Base-by-base conservation (phyloP, 345 rosid species). In the Sonneratia caseolaris region DNA sequence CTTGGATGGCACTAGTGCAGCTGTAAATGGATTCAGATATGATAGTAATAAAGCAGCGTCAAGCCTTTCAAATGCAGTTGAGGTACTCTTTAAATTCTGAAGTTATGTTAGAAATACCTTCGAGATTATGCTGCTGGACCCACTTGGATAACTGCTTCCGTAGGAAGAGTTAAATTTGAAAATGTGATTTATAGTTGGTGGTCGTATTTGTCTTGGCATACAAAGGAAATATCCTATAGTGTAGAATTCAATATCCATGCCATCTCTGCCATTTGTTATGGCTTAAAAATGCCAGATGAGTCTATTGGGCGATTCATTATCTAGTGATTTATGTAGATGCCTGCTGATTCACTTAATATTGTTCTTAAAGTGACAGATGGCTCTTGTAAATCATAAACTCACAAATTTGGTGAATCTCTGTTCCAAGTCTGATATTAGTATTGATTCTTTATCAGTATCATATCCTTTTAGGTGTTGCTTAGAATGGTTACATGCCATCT, bases 1-100 rank as follows among this genome's bases (percentile, higher is more conserved):
- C 71, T 81, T 89, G 76, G 82, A 77, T 75, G 79, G 81, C 47
- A 88, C 91, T 53, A 86, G 71, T 81, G 79, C 84, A 35, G 81
- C 89, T 67, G 64, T 89, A 38, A 82, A 73, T 77, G 76, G 75
- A 59, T 81, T 84, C 64, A 88, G 81, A 84, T 84, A 75, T 55
- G 89, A 86, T 67, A 81, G 53, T 75, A 73, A 74, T 66, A 84
- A 75, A 77, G 61, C 83, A 81, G 85, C 92, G 71, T 69, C 76
- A 68, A 83, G 75, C 66, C 70, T 59, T 61, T 16, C 43, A 13
- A 75, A 74, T 74, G 70, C 68, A 19, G 68, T 73, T 24, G 86
- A 84, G 86, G 95, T 86, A 76, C 65, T 70, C 61, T 40, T 8
- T 32, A 24, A n/a, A 11, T 2, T 64, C 65, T 49, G 48, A 48